These are phyloP conservation scores for Umbilicus rupestris DNA, from an alignment of 164 flowering plant species.

Conservation along the genomic window DNA sequence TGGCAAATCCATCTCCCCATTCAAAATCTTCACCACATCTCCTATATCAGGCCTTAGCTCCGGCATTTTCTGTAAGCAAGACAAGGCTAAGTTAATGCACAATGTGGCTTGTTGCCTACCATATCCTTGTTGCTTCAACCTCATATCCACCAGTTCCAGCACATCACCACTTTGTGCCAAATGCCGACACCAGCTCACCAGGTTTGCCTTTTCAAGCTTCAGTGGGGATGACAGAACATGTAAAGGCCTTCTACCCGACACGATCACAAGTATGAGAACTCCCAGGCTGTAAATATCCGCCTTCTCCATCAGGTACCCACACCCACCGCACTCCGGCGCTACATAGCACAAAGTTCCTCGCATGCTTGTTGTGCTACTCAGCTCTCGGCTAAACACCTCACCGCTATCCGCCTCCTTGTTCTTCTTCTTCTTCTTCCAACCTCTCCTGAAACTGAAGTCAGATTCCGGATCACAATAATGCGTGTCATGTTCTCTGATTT, in stretches of 20 bases:
- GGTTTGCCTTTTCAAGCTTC: conserved; percentile 92
- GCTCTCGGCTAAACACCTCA: conserved; percentile 85
- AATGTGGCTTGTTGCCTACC: conserved; percentile 58
- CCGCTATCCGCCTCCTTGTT: conserved; percentile 66
- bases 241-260: conserved; percentile 90
- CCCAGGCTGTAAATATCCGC: conserved; percentile 92
- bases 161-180: conserved; percentile 71
- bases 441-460: conserved; percentile 77
- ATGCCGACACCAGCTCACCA: conserved; percentile 85
- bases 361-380: conserved; percentile 99
- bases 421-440: conserved; percentile 55
- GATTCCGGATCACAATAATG: conserved; percentile 20
- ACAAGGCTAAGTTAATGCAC: conserved; percentile 75
- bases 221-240: conserved; percentile 87
- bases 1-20: conserved; percentile 82
- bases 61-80: conserved; percentile 82
- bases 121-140: conserved; percentile 38
- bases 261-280: conserved; percentile 76
- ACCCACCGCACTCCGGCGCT: conserved; percentile 92
- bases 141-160: conserved; percentile 76
- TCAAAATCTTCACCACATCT: conserved; percentile 72
- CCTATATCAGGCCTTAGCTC: conserved; percentile 82
- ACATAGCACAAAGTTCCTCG: conserved; percentile 94
- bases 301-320: conserved; percentile 84
- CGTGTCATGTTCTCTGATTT: conserved; percentile 18